Percentiles rank a stretch among this genome's conserved stretches.
phyloP scores from a whole-genome alignment of 345 rosid genomes.

The Garcia nutans region DNA sequence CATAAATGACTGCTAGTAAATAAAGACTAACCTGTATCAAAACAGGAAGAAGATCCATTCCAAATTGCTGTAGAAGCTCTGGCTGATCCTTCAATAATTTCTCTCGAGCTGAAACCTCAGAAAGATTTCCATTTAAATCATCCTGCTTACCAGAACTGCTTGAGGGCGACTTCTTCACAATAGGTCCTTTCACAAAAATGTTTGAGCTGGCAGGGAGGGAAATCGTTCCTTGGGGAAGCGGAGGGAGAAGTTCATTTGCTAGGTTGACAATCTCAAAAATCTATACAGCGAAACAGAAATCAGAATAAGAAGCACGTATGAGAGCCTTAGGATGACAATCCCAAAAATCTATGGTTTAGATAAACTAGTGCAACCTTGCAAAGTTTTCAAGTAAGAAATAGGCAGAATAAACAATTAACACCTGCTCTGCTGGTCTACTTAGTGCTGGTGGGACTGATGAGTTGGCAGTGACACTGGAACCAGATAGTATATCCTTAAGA shows the following conservation, averaged over 20 bases:
- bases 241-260: constrained; percentile 99
- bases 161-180: constrained; percentile 61
- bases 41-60: constrained; percentile 96
- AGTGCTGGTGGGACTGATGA: constrained; percentile 84
- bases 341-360: constrained; percentile 70
- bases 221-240: constrained; percentile 86
- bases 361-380: neutral
- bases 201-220: constrained; percentile 78
- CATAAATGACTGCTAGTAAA: neutral
- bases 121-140: constrained; percentile 48
- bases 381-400: neutral
- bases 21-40: constrained; percentile 68
- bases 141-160: constrained; percentile 67
- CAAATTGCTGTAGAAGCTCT: constrained; percentile 90
- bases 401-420: constrained; percentile 23
- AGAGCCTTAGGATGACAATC: constrained; percentile 67
- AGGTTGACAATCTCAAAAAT: constrained; percentile 98
- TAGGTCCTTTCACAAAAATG: constrained; percentile 68
- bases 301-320: neutral
- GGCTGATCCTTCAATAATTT: constrained; percentile 85
- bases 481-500: constrained; percentile 84
- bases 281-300: constrained; percentile 36
- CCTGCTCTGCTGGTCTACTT: constrained; percentile 98
- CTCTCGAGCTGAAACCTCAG: constrained; percentile 76
- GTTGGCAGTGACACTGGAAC: constrained; percentile 81